Evolutionary conservation across 202 grass and related monocot species (phyloP).

Genomic region (Cymbopogon flexuosus): DNA sequence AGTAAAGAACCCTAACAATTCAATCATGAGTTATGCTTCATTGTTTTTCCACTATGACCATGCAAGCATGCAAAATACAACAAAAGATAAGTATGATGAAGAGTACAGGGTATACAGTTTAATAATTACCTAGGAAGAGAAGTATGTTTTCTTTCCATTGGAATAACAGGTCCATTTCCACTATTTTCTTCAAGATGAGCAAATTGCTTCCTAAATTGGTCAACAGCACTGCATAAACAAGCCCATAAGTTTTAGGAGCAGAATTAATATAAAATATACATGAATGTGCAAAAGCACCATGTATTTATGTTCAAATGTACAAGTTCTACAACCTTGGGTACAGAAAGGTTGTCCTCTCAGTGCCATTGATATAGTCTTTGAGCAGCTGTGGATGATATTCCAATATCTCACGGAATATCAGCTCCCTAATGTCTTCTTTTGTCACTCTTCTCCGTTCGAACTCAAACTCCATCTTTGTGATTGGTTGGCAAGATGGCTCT

Average conservation of each 20-base stretch:
- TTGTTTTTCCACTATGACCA: conserved; percentile 4
- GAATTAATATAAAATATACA: background rate
- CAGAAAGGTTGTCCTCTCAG: conserved; percentile 89
- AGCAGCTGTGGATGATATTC: conserved; percentile 95
- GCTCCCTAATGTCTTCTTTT: conserved; percentile 92
- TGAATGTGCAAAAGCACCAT: conserved; percentile 5
- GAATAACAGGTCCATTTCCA: conserved; percentile 61
- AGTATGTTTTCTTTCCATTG: conserved; percentile 78
- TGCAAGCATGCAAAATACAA: conserved; percentile 7
- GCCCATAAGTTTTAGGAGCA: background rate
- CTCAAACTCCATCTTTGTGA: conserved; percentile 97
- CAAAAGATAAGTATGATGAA: background rate
- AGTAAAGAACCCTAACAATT: background rate
- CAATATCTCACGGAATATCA: conserved; percentile 95
- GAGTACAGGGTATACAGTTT: conserved; percentile 15
- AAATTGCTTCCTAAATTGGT: conserved; percentile 96
- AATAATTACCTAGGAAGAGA: conserved; percentile 85
- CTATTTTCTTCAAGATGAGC: conserved; percentile 86
- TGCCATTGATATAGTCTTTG: conserved; percentile 91
- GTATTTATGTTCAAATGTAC: conserved; percentile 16
- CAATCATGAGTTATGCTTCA: background rate
- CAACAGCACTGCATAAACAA: conserved; percentile 72
- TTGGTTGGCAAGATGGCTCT: conserved; percentile 91
- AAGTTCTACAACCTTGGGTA: conserved; percentile 70
- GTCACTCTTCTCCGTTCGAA: conserved; percentile 95